Evolutionary conservation across 768 basidiomycete genomes (phyloP), one percentile per base, ranked within the genome.

Genomic region (Suillus ampliporus): DNA sequence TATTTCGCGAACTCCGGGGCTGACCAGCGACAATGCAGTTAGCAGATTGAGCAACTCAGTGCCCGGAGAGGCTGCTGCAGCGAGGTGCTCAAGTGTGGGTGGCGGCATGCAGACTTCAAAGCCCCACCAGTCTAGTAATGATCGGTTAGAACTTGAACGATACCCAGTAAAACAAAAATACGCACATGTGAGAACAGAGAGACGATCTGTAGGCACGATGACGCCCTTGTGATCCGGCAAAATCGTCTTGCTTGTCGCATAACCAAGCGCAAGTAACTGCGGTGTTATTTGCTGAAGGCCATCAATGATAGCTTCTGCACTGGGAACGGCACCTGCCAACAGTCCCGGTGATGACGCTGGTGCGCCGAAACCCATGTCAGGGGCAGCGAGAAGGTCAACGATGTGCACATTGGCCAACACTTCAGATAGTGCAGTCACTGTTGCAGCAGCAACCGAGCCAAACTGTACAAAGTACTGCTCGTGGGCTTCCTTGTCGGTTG

Each of bases 121-220:
- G 15, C 94, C 94, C 94, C 94, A 96, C 94, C 94, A 95, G 74
- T 94, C 92, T 94, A 65, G 21, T 17, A 31, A 60, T 37, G 53
- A 43, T 40, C 21, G 2, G 58, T 72, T 61, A 68, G 64, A 23
- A 48, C 0, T 34, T 40, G 46, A 50, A 37, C 50, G 37, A 26
- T 7, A 64, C 35, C 3, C 40, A 8, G 31, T 28, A 48, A 23
- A 1, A 60, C 59, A 43, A 51, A 47, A 51, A 37, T 9, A 76
- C 89, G 72, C 72, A 93, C 92, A 94, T 15, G 92, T 92, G 31
- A 94, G 76, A 26, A 90, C 83, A 13, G 90, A 92, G 72, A 94
- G 84, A 53, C 92, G 81, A 71, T 94, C 92, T 0, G 80, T 84
- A 1, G 92, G 93, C 4, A 90, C 92, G 67, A 87, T 82, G 51